Percentiles rank a stretch among this genome's conserved stretches.
Conservation (phyloP, 164 flowering plant genomes). For the Paratinospora sagittata region DNA sequence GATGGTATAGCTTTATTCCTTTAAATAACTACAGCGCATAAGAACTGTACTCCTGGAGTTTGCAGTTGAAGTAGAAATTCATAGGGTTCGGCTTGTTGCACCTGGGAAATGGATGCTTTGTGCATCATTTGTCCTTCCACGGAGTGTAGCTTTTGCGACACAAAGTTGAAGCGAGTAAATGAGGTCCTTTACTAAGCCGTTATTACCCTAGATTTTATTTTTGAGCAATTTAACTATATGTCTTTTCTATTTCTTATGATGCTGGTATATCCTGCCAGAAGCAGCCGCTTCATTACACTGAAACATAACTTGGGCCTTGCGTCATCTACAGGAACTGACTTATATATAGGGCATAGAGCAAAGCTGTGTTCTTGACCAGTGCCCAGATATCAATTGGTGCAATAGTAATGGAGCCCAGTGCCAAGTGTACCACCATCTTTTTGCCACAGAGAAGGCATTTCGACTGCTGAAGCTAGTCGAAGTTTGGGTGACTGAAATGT, state of each 20-base stretch:
- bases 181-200: not conserved
- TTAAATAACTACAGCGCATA: constrained; percentile 52
- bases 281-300: not conserved
- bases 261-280: not conserved
- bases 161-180: constrained; percentile 1
- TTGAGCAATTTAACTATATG: not conserved
- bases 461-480: not conserved
- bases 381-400: not conserved
- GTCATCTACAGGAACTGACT: not conserved
- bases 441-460: not conserved
- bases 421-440: not conserved
- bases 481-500: not conserved
- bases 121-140: constrained; percentile 77
- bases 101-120: constrained; percentile 97
- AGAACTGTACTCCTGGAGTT: constrained; percentile 57
- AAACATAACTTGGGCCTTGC: not conserved
- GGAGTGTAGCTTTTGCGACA: constrained; percentile 53
- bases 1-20: not conserved
- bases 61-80: constrained; percentile 68
- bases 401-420: not conserved
- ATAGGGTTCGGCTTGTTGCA: constrained; percentile 77
- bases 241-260: not conserved
- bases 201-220: not conserved
- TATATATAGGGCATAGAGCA: not conserved
- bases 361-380: not conserved